Evolutionary conservation across 257 asterid species (phyloP), one percentile per base, ranked within the genome.

Genomic region (Thymus quinquecostatus): DNA sequence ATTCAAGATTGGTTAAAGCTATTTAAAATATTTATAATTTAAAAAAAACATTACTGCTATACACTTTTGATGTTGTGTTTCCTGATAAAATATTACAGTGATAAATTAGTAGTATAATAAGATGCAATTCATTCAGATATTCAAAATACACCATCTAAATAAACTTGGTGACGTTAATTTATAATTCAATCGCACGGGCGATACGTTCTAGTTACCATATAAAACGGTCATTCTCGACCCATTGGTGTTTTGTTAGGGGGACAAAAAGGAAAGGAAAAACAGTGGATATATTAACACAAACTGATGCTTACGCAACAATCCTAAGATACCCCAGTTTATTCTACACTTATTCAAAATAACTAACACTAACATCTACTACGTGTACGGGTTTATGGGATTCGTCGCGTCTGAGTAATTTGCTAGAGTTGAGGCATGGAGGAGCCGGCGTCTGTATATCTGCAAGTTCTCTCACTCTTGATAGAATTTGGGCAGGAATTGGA

Each of bases 391-490:
- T 71, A 69, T 57, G 68, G 45, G 74, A 45, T 45, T 68, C 81
- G n/a, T 69, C 55, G 56, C 73, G 84, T 71, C 83, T 83, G 51
- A 75, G 58, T 63, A 77, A 66, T 73, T 79, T 88, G 86, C 79
- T 78, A 47, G 82, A 60, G 79, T 81, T 69, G 50, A 81, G 54
- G 79, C 66, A 84, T 3, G 86, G 85, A n/a, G 84, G 75, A 59
- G 68, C 78, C 75, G 78, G 92, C 28, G 90, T 75, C 60, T 91
- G 93, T 75, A 77, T 78, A 68, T 93, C 86, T 48, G 98, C 92
- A 74, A 91, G 92, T 80, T 94, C 98, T 79, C 92, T 84, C 75
- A 94, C 97, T 34, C 96, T 84, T 1, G 83, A 74, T 65, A 94
- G 95, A 71, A 94, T 94, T 13, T 88, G 61, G 41, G 92, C 86